Percentiles rank a stretch among this genome's conserved stretches.
Conservation (phyloP, 176 grass and related monocot species). For the Carex cristatella region DNA sequence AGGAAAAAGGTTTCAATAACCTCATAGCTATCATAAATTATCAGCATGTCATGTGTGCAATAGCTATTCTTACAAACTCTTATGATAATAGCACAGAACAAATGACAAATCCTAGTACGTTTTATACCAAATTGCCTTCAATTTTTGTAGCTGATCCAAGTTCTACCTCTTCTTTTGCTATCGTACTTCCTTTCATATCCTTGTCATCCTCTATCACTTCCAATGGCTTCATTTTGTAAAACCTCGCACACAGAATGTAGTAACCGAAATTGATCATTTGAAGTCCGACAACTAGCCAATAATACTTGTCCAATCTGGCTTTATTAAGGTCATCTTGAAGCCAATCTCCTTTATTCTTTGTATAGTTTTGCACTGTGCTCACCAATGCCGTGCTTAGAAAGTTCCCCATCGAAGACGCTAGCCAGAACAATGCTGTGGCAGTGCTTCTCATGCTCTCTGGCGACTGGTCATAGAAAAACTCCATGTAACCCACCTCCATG, state of each 20-base stretch:
- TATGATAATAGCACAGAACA: background rate
- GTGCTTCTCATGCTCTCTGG: constrained; percentile 91
- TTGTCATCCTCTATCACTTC: constrained; percentile 17
- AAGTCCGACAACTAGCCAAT: constrained; percentile 64
- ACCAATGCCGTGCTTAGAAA: constrained; percentile 74
- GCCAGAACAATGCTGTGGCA: constrained; percentile 70
- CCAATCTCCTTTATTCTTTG: constrained; percentile 49
- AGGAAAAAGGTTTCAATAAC: no score
- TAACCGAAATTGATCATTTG: constrained; percentile 59
- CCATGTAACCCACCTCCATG: constrained; percentile 48
- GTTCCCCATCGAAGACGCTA: constrained; percentile 42
- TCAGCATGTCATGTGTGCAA: background rate
- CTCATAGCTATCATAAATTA: background rate
- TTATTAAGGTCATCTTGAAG: constrained; percentile 87
- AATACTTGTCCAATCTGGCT: constrained; percentile 62
- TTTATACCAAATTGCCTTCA: constrained; percentile 29
- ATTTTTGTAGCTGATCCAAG: constrained; percentile 24
- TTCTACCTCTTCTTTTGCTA: constrained; percentile 28
- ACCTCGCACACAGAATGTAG: constrained; percentile 47
- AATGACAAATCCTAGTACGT: background rate
- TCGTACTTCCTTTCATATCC: constrained; percentile 12
- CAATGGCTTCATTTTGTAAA: constrained; percentile 65
- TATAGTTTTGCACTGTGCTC: constrained; percentile 50
- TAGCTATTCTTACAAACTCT: background rate
- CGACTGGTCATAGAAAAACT: constrained; percentile 80